phyloP scores from a whole-genome alignment of 164 flowering plant genomes.

The Magnolia officinalis region DNA sequence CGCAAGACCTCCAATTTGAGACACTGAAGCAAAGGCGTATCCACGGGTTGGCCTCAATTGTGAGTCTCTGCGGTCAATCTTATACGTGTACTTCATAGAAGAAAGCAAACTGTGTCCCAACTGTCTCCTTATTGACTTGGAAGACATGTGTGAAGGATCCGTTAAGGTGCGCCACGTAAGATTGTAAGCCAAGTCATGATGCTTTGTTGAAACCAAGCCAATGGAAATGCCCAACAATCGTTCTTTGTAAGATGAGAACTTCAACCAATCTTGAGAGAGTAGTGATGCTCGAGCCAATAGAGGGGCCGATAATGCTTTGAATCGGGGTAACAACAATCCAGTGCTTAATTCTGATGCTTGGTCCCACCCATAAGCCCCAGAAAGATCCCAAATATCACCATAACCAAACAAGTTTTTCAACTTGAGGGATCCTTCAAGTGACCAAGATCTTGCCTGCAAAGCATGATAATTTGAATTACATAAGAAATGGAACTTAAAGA shows the following conservation, averaged over 20 bases:
- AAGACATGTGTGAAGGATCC: slow-evolving; percentile 84
- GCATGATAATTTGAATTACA: background rate
- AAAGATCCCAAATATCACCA: slow-evolving; percentile 92
- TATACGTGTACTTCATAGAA: slow-evolving; percentile 72
- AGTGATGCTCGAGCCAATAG: slow-evolving; percentile 57
- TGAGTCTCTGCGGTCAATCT: slow-evolving; percentile 70
- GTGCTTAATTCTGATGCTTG: slow-evolving; percentile 72
- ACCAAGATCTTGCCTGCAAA: slow-evolving; percentile 84
- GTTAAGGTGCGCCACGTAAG: slow-evolving; percentile 81
- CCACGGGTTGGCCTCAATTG: slow-evolving; percentile 78
- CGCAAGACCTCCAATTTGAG: slow-evolving; percentile 76
- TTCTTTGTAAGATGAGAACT: slow-evolving; percentile 88
- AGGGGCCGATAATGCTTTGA: slow-evolving; percentile 56
- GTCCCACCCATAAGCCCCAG: slow-evolving; percentile 76
- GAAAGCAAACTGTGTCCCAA: slow-evolving; percentile 82
- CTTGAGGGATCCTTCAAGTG: slow-evolving; percentile 78
- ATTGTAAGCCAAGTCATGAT: slow-evolving; percentile 72
- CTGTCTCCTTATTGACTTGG: slow-evolving; percentile 72
- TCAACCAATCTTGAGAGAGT: slow-evolving; percentile 86
- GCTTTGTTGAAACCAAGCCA: slow-evolving; percentile 58
- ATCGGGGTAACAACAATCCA: slow-evolving; percentile 71
- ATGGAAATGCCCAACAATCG: slow-evolving; percentile 65
- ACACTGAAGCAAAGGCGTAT: slow-evolving; percentile 63
- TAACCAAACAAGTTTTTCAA: slow-evolving; percentile 76
- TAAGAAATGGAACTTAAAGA: background rate